Percentiles rank a stretch among this genome's conserved stretches.
phyloP scores from a whole-genome alignment of 1,139 yeast species.

The Williopsis jadinii region DNA sequence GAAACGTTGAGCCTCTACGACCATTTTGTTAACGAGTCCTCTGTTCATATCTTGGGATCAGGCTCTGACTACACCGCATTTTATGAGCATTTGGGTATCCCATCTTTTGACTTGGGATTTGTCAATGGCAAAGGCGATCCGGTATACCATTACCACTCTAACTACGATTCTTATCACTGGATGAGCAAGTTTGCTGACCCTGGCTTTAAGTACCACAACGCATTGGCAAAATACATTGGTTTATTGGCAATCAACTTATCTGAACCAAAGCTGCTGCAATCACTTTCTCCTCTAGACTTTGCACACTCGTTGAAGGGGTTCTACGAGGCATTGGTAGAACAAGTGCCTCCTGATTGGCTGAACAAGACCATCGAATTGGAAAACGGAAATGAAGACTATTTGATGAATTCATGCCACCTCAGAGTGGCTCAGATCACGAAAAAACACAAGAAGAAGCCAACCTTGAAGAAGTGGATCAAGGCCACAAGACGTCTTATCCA shows the following conservation, averaged over 20 bases:
- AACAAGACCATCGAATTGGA: slow-evolving; percentile 10
- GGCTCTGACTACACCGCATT: slow-evolving; percentile 68
- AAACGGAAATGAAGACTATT: slow-evolving; percentile 5
- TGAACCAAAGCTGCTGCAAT: slow-evolving; percentile 37
- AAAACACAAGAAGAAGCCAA: slow-evolving; percentile 4
- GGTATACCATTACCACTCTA: slow-evolving; percentile 63
- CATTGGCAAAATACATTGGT: slow-evolving; percentile 47
- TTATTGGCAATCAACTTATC: slow-evolving; percentile 37
- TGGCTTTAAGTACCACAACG: slow-evolving; percentile 46
- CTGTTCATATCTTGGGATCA: slow-evolving; percentile 47
- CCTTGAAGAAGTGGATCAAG: slow-evolving; percentile 11
- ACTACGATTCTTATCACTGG: slow-evolving; percentile 65
- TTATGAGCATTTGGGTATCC: slow-evolving; percentile 59
- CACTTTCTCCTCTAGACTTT: slow-evolving; percentile 37
- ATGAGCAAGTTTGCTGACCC: slow-evolving; percentile 55
- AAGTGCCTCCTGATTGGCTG: slow-evolving; percentile 35
- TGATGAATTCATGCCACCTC: slow-evolving; percentile 8
- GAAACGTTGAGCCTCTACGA: slow-evolving; percentile 36
- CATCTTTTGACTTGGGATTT: slow-evolving; percentile 56
- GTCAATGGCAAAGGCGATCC: slow-evolving; percentile 34
- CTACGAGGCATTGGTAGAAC: slow-evolving; percentile 26
- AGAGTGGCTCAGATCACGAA: slow-evolving; percentile 8
- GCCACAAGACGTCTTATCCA: slow-evolving; percentile 10
- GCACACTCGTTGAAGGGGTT: slow-evolving; percentile 30
- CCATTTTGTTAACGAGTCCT: slow-evolving; percentile 37